phyloP scores from a whole-genome alignment of 228 moss, liverwort and hornwort genomes.

The Sphagnum magellanicum region DNA sequence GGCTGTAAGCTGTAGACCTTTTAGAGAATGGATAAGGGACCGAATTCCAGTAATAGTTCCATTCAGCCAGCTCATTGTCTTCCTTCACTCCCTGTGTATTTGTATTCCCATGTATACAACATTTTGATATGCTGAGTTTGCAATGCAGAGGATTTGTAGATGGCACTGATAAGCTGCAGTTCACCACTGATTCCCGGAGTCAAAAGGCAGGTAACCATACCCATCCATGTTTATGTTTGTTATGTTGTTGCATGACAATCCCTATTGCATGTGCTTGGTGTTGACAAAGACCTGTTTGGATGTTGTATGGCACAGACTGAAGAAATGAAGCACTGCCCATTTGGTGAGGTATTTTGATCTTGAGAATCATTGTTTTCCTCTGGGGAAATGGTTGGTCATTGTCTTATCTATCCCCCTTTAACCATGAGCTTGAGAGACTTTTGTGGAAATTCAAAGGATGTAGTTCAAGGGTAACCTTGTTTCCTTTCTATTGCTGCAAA shows the following conservation, averaged over 20 bases:
- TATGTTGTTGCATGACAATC: not conserved
- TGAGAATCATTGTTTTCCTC: not conserved
- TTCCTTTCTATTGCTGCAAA: not conserved
- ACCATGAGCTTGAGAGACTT: too few relatives aligned
- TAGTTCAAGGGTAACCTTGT: not conserved
- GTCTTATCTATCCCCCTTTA: not conserved
- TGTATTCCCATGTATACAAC: not conserved
- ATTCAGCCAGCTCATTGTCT: not conserved
- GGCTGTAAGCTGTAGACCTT: not conserved
- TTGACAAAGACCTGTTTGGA: not conserved
- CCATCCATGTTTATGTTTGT: not conserved
- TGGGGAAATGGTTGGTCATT: not conserved
- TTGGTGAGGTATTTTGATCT: conserved; percentile 62
- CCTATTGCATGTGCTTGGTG: not conserved
- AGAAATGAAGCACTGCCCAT: conserved; percentile 64
- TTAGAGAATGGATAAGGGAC: not conserved
- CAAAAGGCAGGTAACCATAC: conserved; percentile 53
- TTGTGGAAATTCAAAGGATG: not conserved
- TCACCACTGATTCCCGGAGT: conserved; percentile 82
- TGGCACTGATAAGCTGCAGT: conserved; percentile 73
- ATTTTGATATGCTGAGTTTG: not conserved
- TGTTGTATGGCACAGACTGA: conserved; percentile 43
- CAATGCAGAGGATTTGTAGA: conserved; percentile 81
- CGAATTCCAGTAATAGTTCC: not conserved
- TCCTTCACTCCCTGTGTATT: not conserved